Evolutionary conservation across 441 rosid genomes (phyloP), one percentile per base, ranked within the genome.

Genomic region (Syzygium malaccense): DNA sequence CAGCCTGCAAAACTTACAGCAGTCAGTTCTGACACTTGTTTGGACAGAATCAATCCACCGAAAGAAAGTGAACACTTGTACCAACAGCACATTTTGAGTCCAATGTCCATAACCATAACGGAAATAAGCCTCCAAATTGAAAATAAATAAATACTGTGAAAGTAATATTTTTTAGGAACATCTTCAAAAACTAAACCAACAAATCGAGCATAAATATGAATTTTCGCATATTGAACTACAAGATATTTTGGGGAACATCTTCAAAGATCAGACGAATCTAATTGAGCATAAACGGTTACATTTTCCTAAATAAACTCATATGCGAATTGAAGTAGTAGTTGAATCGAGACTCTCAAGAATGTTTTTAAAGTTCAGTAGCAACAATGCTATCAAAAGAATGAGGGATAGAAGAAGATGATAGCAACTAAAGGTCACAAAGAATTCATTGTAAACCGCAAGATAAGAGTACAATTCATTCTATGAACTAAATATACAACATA

Each of bases 1-100:
- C 99, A 60, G 99, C 99, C 99, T 96, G 96, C 87, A 91, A 88
- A 86, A 86, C 55, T 84, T 88, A 71, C 51, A 37, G 5, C 51
- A 71, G 51, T 71, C 83, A 71, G 51, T 15, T 71, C 83, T 37
- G 83, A 25, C 83, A 71, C 83, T 71, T 71, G 49, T 71, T 71
- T 5, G 51, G 83, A 37, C 80, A 71, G 80, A 71, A 32, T 71
- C 1, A 13, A 33, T 71, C 80, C 48, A 33, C 48, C 7, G 8
- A 71, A 33, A 71, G 49, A 19, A 71, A 71, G 80, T 71, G 80
- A 71, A 71, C 51, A 71, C 83, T 37, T 71, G 49, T 37, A 37
- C 25, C 28, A 18, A 71, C 11, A 37, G 28, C 80, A 71, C 28
- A 71, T 33, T 19, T 33, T 14, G 80, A 68, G 7, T 33, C 48